Conservation (phyloP, 768 basidiomycete species). For the Pisolithus tinctorius region DNA sequence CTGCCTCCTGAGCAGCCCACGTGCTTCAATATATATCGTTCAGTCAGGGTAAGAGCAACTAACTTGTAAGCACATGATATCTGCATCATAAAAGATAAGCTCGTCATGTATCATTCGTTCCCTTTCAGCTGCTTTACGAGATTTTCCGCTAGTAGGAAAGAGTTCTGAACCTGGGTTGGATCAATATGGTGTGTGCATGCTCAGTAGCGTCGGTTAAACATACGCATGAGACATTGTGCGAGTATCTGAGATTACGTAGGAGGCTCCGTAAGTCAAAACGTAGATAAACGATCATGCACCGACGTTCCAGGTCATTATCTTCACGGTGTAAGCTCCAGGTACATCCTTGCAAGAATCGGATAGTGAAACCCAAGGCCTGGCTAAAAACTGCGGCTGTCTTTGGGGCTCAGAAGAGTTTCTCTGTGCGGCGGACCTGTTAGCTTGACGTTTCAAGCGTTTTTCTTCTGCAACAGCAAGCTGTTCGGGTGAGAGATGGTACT, state of each 20-base stretch:
- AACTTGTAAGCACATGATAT: constrained; percentile 86
- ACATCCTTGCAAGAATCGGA: neutral
- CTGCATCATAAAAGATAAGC: constrained; percentile 63
- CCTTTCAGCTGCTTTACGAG: constrained; percentile 68
- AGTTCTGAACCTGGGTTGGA: constrained; percentile 57
- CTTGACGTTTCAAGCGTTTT: constrained; percentile 36
- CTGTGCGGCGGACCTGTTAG: constrained; percentile 32
- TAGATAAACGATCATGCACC: constrained; percentile 26
- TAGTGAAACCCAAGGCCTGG: constrained; percentile 32
- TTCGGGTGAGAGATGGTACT: constrained; percentile 40
- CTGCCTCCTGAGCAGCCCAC: constrained; percentile 64
- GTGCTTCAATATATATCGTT: neutral
- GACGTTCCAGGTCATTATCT: constrained; percentile 81
- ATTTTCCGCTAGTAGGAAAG: constrained; percentile 75
- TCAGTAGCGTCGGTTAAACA: constrained; percentile 26
- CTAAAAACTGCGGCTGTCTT: constrained; percentile 10
- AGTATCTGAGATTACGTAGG: constrained; percentile 43
- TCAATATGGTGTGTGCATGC: neutral
- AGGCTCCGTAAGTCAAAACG: neutral
- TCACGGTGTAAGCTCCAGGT: constrained; percentile 27
- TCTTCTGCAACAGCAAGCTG: constrained; percentile 50
- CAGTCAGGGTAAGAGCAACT: constrained; percentile 5
- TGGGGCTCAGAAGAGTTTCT: constrained; percentile 6
- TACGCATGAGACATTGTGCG: constrained; percentile 75
- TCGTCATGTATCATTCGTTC: constrained; percentile 74